Evolutionary conservation across 306 rosid species (phyloP).

Genomic region (Myrica gale): DNA sequence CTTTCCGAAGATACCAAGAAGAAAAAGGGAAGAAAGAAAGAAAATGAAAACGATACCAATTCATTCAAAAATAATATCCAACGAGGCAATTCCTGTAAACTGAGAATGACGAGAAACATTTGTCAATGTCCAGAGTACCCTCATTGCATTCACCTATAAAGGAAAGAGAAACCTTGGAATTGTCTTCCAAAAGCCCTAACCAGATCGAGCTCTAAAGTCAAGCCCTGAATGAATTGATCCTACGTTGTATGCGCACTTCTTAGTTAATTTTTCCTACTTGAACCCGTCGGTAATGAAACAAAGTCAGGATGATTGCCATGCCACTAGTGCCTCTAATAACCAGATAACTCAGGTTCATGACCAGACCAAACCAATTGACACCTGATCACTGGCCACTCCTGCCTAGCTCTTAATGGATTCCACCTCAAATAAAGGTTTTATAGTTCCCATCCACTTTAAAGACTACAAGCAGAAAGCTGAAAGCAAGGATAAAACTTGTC

Average conservation of each 20-base stretch:
- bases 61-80: not conserved
- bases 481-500: constrained; percentile 8
- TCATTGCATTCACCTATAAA: not conserved
- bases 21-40: not conserved
- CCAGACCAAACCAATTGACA: constrained; percentile 7
- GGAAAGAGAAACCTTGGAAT: too few species aligned
- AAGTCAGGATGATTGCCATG: not conserved
- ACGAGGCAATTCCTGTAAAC: not conserved
- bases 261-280: too few species aligned
- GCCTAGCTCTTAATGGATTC: not conserved
- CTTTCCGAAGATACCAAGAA: not conserved
- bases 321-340: not conserved
- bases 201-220: too few species aligned
- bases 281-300: not conserved
- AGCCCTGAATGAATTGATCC: too few species aligned
- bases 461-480: constrained; percentile 1
- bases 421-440: constrained; percentile 10
- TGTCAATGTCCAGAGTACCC: not conserved
- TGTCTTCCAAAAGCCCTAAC: too few species aligned
- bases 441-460: not conserved
- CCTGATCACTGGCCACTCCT: not conserved
- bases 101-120: not conserved
- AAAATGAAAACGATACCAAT: not conserved
- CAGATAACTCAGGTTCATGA: not conserved
- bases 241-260: too few species aligned